Evolutionary conservation across 2,329 filamentous ascomycete genomes (phyloP).

Genomic region (Stromatinia cepivora): DNA sequence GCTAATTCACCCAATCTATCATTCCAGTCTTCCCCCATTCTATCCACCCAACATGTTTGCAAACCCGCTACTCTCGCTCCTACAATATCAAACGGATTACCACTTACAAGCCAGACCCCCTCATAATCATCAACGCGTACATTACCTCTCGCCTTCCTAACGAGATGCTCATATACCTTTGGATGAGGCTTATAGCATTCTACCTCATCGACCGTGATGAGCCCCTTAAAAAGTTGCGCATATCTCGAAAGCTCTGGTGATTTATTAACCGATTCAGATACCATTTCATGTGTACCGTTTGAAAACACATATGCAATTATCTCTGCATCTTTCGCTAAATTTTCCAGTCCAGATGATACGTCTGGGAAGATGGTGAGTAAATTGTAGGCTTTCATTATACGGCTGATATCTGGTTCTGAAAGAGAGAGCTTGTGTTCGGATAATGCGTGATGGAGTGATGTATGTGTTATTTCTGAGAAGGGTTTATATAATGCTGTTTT

Average conservation of each 20-base stretch:
- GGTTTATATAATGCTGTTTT: constrained; percentile 57
- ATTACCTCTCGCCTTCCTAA: constrained; percentile 38
- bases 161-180: constrained; percentile 57
- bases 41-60: constrained; percentile 67
- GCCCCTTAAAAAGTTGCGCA: constrained; percentile 49
- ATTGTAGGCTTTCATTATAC: constrained; percentile 65
- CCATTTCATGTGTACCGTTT: constrained; percentile 66
- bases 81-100: constrained; percentile 72
- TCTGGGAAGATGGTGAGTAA: constrained; percentile 65
- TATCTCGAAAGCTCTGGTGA: constrained; percentile 57
- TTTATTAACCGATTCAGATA: constrained; percentile 57
- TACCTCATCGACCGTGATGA: constrained; percentile 63
- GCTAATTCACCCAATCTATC: constrained; percentile 57
- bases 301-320: constrained; percentile 63
- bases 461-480: constrained; percentile 63
- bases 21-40: constrained; percentile 57
- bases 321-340: constrained; percentile 44
- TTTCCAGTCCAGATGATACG: constrained; percentile 53
- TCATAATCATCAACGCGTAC: constrained; percentile 42
- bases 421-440: constrained; percentile 55
- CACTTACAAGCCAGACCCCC: constrained; percentile 67
- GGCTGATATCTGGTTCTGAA: constrained; percentile 45
- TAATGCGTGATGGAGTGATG: constrained; percentile 63
- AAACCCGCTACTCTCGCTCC: constrained; percentile 63
- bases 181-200: constrained; percentile 65